These are phyloP conservation scores for Solanum rostratum DNA, from an alignment of 257 asterid genomes.

Conservation along the genomic window DNA sequence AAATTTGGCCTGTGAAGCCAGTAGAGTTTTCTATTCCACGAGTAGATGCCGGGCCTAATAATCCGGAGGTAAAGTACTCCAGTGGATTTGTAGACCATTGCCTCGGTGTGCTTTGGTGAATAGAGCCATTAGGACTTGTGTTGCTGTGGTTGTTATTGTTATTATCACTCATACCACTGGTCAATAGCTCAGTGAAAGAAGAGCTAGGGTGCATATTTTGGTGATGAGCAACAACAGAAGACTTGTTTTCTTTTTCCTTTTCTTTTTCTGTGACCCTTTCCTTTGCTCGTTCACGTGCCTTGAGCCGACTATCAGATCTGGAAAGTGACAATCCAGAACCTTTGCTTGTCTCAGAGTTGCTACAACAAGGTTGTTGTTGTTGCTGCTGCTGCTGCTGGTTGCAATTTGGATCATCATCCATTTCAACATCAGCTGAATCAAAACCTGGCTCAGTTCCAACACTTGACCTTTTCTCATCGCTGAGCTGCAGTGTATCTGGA, in stretches of 20 bases:
- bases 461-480: conserved; percentile 59
- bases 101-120: conserved; percentile 5
- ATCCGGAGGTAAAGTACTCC: conserved; percentile 34
- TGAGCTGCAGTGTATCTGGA: conserved; percentile 55
- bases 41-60: conserved; percentile 14
- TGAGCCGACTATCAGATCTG: conserved; percentile 41
- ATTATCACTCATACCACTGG: conserved; percentile 21
- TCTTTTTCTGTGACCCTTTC: conserved; percentile 34
- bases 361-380: conserved; percentile 8
- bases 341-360: conserved; percentile 36
- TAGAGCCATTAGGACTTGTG: background rate
- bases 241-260: conserved; percentile 28
- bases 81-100: conserved; percentile 26
- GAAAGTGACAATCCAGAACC: conserved; percentile 46
- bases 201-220: conserved; percentile 36
- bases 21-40: background rate
- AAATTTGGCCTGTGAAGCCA: conserved; percentile 15
- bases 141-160: background rate
- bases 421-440: conserved; percentile 41
- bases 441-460: conserved; percentile 36
- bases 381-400: conserved; percentile 15
- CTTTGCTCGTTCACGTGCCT: conserved; percentile 43
- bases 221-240: conserved; percentile 5
- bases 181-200: conserved; percentile 48
- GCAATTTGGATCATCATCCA: conserved; percentile 33